These are phyloP conservation scores for Citrus sp. DNA, from an alignment of 345 rosid species.

Conservation along the genomic window DNA sequence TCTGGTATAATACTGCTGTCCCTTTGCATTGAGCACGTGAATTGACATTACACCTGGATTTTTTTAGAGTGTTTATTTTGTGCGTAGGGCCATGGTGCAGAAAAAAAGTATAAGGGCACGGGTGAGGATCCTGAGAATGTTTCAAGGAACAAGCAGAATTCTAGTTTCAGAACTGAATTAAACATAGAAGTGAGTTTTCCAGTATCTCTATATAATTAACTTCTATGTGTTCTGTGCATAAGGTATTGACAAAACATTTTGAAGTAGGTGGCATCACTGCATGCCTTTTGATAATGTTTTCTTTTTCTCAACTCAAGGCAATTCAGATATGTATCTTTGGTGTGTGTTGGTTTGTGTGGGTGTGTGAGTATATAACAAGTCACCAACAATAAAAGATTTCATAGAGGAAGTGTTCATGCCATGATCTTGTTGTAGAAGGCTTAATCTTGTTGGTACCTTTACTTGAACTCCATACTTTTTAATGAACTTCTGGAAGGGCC, in stretches of 20 bases:
- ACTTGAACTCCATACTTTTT: not conserved
- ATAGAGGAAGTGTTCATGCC: not conserved
- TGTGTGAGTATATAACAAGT: not conserved
- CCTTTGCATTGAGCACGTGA: not conserved
- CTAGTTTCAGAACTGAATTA: conserved; percentile 31
- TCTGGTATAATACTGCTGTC: conserved; percentile 39
- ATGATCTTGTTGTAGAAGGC: not conserved
- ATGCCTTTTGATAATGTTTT: not conserved
- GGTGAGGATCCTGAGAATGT: conserved; percentile 22
- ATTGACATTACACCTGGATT: not conserved
- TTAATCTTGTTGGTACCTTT: not conserved
- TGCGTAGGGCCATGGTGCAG: conserved; percentile 33
- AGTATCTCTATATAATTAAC: not conserved
- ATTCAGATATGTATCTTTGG: not conserved
- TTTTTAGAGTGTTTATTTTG: conserved; percentile 11
- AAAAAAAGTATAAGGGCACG: conserved; percentile 15
- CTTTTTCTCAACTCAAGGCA: not conserved
- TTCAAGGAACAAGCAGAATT: conserved; percentile 26
- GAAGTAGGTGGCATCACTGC: not conserved
- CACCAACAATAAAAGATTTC: not conserved
- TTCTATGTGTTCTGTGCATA: not conserved
- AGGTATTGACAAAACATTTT: not conserved
- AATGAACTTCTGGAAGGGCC: not conserved
- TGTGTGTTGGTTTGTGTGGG: not conserved
- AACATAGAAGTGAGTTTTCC: conserved; percentile 40